Evolutionary conservation across 495 filamentous ascomycete genomes (phyloP), one percentile per base, ranked within the genome.

Genomic region (Sporormia fimetaria): DNA sequence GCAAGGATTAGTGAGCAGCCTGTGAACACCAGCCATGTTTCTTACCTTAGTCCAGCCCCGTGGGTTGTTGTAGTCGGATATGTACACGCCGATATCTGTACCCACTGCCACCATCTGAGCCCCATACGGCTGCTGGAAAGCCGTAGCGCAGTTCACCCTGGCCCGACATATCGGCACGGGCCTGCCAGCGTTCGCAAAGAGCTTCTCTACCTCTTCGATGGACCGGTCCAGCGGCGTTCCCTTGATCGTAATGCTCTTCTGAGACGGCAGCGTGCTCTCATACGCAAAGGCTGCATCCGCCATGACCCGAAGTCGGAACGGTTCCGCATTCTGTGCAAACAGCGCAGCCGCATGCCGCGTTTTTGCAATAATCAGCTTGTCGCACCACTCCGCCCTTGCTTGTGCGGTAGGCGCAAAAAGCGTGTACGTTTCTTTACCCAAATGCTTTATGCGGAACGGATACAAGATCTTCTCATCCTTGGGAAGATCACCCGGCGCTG

Each of bases 391-490:
- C 42, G 76, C 68, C 33, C 90, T 73, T 45, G 77, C 81, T 40
- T 76, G 69, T 2, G 76, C 70, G 1, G 73, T 76, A 20, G 76
- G 71, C 1, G 88, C 86, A 50, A 90, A 96, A 2, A 99, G 70
- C 2, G 80, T 92, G 58, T 94, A 96, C 2, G 69, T 72, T 40
- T 87, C 82, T 38, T 86, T 79, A 6, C 90, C 90, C n/a, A 99
- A 73, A 63, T 99, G 92, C 59, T 94, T 94, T 58, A 99, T 78
- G 45, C 78, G 79, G 73, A 99, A 96, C 3, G 92, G 90, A 57
- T 83, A 96, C 46, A 96, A 69, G 26, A 92, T 76, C 58, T 76
- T 86, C 43, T 87, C 83, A 49, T 87, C 80, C 38, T 71, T 76
- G 3, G 64, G 56, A 29, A 34, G 65, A 10, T 79, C 75, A 6